Evolutionary conservation across 2,329 filamentous ascomycete species (phyloP).

Genomic region (Fusarium acutatum): DNA sequence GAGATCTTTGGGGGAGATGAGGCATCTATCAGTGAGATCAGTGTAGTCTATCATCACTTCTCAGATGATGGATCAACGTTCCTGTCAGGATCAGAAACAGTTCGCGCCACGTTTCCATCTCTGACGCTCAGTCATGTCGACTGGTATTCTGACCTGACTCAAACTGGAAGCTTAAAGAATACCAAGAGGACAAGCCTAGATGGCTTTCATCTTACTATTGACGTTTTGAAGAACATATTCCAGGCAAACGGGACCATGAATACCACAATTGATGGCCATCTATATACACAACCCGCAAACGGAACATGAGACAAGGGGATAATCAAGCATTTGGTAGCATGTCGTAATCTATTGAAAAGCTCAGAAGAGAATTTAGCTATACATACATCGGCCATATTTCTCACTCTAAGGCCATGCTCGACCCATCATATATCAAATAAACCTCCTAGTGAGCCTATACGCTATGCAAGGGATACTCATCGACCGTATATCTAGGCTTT

Average conservation of each 20-base stretch:
- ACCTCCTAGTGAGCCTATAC: background rate
- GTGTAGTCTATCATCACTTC: background rate
- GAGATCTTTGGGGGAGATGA: background rate
- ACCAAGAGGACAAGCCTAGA: conserved; percentile 49
- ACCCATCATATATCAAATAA: too few species aligned
- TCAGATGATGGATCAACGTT: conserved; percentile 1
- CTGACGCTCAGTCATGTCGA: conserved; percentile 33
- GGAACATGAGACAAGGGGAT: background rate
- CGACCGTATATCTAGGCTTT: conserved; percentile 4
- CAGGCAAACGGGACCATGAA: conserved; percentile 15
- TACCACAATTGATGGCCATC: background rate
- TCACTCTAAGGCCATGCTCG: too few species aligned
- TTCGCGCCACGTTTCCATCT: background rate
- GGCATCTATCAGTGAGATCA: background rate
- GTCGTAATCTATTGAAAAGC: background rate
- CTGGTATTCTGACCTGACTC: conserved; percentile 51
- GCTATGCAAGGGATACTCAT: background rate
- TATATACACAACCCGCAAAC: background rate
- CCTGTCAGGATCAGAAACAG: conserved; percentile 9
- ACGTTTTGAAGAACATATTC: conserved; percentile 14
- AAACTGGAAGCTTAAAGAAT: conserved; percentile 41
- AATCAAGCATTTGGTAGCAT: background rate
- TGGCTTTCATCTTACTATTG: conserved; percentile 5
- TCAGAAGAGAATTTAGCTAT: background rate
- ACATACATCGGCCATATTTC: too few species aligned